These are phyloP conservation scores for Pseudocercospora crystallina DNA, from an alignment of 2,329 filamentous ascomycete genomes.

Conservation along the genomic window DNA sequence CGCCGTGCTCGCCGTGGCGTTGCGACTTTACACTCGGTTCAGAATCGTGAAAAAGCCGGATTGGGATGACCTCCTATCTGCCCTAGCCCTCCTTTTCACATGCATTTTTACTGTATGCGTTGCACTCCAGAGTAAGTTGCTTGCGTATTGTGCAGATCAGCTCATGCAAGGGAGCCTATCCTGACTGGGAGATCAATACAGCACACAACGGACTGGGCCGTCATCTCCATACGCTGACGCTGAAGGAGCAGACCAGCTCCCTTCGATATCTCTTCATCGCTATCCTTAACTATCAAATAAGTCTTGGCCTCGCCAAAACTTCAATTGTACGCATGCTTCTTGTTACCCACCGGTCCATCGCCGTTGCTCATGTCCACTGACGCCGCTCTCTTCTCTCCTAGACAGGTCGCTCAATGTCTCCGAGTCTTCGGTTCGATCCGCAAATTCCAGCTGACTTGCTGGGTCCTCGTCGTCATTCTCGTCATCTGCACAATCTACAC, in stretches of 20 bases:
- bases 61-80: constrained; percentile 1
- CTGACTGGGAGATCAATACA: background rate
- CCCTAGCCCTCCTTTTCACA: background rate
- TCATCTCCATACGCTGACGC: background rate
- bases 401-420: background rate
- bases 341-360: no score
- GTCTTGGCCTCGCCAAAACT: background rate
- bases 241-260: background rate
- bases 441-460: background rate
- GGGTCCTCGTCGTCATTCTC: background rate
- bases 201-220: background rate
- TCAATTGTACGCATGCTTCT: background rate
- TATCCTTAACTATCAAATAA: background rate
- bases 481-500: background rate
- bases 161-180: background rate
- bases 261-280: background rate
- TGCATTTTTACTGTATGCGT: background rate
- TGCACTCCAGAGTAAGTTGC: background rate
- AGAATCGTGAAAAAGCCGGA: background rate
- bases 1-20: background rate
- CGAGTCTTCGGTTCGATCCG: background rate
- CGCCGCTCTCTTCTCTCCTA: background rate
- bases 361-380: background rate
- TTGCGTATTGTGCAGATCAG: no score
- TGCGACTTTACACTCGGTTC: background rate